Evolutionary conservation across 1,284 basidiomycete species (phyloP).

Genomic region (Pseudozyma sp.): DNA sequence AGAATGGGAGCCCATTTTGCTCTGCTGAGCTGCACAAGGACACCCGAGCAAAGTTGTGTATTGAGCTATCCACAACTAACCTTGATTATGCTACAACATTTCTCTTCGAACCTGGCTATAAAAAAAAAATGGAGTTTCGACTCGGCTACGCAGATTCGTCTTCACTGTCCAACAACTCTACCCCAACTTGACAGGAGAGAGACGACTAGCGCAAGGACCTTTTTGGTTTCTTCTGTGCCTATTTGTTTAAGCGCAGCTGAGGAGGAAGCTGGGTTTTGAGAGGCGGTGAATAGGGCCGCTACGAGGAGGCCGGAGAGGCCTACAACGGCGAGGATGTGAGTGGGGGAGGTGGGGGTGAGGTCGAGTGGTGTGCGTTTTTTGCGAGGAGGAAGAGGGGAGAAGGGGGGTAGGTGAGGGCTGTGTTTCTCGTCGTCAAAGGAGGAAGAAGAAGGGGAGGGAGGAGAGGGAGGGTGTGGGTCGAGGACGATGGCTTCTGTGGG

Average conservation of each 20-base stretch:
- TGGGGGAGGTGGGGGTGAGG: background rate
- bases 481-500: constrained; percentile 28
- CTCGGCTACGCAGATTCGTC: too few relatives aligned
- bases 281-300: constrained; percentile 30
- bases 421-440: constrained; percentile 7
- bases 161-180: constrained; percentile 1
- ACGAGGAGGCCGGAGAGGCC: constrained; percentile 38
- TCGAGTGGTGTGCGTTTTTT: background rate
- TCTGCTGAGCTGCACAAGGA: too few relatives aligned
- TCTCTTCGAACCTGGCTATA: too few relatives aligned
- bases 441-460: background rate
- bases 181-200: constrained; percentile 34
- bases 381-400: background rate
- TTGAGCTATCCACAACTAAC: background rate
- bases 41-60: too few relatives aligned
- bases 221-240: constrained; percentile 18
- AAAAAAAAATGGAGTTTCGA: too few relatives aligned
- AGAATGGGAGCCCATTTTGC: too few relatives aligned
- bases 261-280: constrained; percentile 1
- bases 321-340: constrained; percentile 39
- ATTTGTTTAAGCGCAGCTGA: background rate
- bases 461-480: constrained; percentile 29
- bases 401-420: background rate
- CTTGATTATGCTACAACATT: background rate
- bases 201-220: constrained; percentile 29